Evolutionary conservation across 352 stramenopile species (phyloP).

Genomic region (Pythium phragmitis): DNA sequence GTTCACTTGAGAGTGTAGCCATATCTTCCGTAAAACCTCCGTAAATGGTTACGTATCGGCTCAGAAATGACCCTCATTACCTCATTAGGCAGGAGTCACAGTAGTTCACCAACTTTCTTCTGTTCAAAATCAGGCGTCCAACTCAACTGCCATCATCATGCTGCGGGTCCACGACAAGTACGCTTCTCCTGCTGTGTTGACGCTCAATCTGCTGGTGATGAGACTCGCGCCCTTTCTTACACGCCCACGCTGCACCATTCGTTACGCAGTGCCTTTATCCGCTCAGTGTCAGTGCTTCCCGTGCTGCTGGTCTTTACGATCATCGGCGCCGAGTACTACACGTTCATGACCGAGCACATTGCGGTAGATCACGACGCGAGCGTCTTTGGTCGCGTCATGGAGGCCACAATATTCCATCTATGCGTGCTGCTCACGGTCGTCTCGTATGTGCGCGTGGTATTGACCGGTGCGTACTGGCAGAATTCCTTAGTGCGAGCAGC

Average conservation of each 20-base stretch:
- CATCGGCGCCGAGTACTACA: conserved; percentile 63
- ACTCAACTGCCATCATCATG: conserved; percentile 33
- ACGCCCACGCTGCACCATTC: background rate
- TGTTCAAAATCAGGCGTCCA: background rate
- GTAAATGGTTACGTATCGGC: background rate
- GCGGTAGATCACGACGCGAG: conserved; percentile 28
- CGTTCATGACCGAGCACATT: conserved; percentile 58
- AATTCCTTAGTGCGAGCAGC: background rate
- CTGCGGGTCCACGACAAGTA: conserved; percentile 77
- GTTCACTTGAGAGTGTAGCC: conserved; percentile 54
- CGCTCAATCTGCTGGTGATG: background rate
- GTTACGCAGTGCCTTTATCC: conserved; percentile 47
- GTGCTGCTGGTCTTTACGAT: conserved; percentile 65
- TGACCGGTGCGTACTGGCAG: conserved; percentile 45
- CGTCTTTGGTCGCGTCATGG: conserved; percentile 31
- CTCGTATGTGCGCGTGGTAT: conserved; percentile 72
- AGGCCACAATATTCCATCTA: conserved; percentile 61
- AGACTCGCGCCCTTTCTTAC: background rate
- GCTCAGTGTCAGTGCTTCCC: conserved; percentile 57
- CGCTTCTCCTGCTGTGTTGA: background rate
- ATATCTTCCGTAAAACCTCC: background rate
- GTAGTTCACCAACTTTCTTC: conserved; percentile 5
- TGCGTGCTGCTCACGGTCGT: conserved; percentile 46
- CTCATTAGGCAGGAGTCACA: background rate
- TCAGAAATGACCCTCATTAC: background rate